Evolutionary conservation across 345 rosid genomes (phyloP).

Genomic region (Gossypium rotundifolium): DNA sequence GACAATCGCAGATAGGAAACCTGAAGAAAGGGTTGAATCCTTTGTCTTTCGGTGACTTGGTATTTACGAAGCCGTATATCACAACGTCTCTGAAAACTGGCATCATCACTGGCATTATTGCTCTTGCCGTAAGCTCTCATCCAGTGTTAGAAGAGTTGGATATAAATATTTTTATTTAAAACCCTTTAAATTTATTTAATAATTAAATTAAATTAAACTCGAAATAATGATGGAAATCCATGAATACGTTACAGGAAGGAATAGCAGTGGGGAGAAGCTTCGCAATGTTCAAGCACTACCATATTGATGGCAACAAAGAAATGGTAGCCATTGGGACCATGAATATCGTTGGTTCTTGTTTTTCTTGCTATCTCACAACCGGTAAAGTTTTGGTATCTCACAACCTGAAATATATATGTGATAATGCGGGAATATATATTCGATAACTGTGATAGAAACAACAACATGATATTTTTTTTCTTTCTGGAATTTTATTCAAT

Average conservation of each 20-base stretch:
- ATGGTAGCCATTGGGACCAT: conserved; percentile 87
- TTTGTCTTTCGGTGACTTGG: conserved; percentile 49
- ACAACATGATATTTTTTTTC: too few species aligned
- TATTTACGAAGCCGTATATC: conserved; percentile 49
- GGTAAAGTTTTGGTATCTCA: conserved; percentile 38
- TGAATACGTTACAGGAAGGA: conserved; percentile 58
- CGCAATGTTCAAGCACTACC: conserved; percentile 85
- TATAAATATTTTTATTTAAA: too few species aligned
- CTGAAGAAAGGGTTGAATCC: conserved; percentile 86
- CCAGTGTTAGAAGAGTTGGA: background rate
- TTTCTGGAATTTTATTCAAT: background rate
- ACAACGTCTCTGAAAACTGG: conserved; percentile 60
- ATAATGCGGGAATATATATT: too few species aligned
- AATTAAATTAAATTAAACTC: too few species aligned
- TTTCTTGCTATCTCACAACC: conserved; percentile 83
- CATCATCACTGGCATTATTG: conserved; percentile 73
- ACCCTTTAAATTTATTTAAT: too few species aligned
- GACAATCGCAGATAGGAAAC: conserved; percentile 54
- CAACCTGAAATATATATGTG: too few species aligned
- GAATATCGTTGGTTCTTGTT: conserved; percentile 85
- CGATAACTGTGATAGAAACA: too few species aligned
- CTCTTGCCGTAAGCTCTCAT: conserved; percentile 59
- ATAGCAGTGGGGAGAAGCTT: conserved; percentile 96
- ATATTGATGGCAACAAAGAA: conserved; percentile 91
- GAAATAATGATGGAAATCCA: too few species aligned